phyloP scores from a whole-genome alignment of 1,139 yeast genomes.

The Kodamaea plutei region DNA sequence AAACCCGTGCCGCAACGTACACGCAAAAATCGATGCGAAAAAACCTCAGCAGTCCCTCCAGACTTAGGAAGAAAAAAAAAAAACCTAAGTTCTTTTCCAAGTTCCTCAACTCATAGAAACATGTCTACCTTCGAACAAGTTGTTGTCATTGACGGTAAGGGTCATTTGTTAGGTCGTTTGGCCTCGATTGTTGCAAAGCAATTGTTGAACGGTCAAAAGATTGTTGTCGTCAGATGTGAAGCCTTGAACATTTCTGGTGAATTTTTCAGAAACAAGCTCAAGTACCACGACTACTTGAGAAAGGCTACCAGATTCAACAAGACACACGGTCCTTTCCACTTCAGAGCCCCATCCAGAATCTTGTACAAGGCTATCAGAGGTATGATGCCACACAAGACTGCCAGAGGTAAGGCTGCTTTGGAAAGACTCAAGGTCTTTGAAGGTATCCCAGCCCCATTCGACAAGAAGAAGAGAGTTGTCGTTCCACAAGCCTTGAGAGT shows the following conservation, averaged over 20 bases:
- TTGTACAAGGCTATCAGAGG: conserved; percentile 99
- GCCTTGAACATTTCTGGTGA: conserved; percentile 99
- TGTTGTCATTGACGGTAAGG: conserved; percentile 98
- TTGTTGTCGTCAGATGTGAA: conserved; percentile 97
- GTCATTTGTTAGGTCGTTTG: conserved; percentile 99
- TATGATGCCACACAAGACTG: conserved; percentile 99
- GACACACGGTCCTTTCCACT: conserved; percentile 99
- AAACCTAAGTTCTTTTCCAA: conserved; percentile 9
- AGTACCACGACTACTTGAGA: conserved; percentile 99
- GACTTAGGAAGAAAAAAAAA: conserved; percentile 3
- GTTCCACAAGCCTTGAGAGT: conserved; percentile 99
- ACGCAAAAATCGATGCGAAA: conserved; percentile 1
- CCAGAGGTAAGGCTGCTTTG: conserved; percentile 99
- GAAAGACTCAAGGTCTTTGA: conserved; percentile 99
- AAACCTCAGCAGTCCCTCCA: neutral
- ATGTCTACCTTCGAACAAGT: conserved; percentile 96
- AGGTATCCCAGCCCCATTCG: conserved; percentile 99
- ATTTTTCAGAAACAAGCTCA: conserved; percentile 99
- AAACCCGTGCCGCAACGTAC: conserved; percentile 5
- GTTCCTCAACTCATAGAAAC: conserved; percentile 18
- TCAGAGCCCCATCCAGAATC: conserved; percentile 99
- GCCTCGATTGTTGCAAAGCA: conserved; percentile 99
- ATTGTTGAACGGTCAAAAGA: conserved; percentile 95
- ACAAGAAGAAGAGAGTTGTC: conserved; percentile 99
- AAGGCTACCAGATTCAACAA: conserved; percentile 99